Evolutionary conservation across 345 rosid species (phyloP).

Genomic region (Lumnitzera racemosa): DNA sequence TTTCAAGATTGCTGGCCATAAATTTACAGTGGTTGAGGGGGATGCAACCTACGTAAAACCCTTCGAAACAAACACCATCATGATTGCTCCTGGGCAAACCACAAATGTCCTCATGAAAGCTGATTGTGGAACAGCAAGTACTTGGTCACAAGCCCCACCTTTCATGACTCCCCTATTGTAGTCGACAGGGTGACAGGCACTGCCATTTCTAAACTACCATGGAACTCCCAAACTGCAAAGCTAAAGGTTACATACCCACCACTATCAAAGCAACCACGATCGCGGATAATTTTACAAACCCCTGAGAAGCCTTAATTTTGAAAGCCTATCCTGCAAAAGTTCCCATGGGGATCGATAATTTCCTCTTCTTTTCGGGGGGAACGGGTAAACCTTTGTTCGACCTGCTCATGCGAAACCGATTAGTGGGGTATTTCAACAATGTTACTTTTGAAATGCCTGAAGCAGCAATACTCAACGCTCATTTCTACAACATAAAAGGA

Average conservation of each 20-base stretch:
- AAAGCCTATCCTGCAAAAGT: slow-evolving; percentile 54
- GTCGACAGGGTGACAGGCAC: slow-evolving; percentile 69
- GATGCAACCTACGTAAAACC: slow-evolving; percentile 78
- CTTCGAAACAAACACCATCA: slow-evolving; percentile 52
- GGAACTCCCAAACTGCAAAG: slow-evolving; percentile 39
- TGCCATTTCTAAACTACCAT: slow-evolving; percentile 53
- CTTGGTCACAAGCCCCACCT: slow-evolving; percentile 54
- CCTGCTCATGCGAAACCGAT: slow-evolving; percentile 48
- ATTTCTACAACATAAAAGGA: slow-evolving; percentile 57
- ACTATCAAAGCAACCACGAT: slow-evolving; percentile 51
- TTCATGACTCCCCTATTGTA: slow-evolving; percentile 62
- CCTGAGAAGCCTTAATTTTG: slow-evolving; percentile 65
- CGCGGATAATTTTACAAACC: slow-evolving; percentile 39
- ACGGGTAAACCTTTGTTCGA: slow-evolving; percentile 61
- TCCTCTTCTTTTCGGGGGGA: slow-evolving; percentile 58
- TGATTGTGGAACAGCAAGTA: slow-evolving; percentile 30
- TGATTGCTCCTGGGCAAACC: slow-evolving; percentile 80
- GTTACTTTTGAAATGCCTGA: slow-evolving; percentile 74
- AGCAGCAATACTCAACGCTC: slow-evolving; percentile 59
- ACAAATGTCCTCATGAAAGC: slow-evolving; percentile 58
- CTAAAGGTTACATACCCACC: slow-evolving; percentile 37
- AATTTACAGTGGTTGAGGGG: slow-evolving; percentile 76
- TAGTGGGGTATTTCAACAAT: slow-evolving; percentile 69
- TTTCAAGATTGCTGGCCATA: slow-evolving; percentile 75
- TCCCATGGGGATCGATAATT: slow-evolving; percentile 54